These are phyloP conservation scores for Agroathelia rolfsii DNA, from an alignment of 1,284 basidiomycete species.

Conservation along the genomic window DNA sequence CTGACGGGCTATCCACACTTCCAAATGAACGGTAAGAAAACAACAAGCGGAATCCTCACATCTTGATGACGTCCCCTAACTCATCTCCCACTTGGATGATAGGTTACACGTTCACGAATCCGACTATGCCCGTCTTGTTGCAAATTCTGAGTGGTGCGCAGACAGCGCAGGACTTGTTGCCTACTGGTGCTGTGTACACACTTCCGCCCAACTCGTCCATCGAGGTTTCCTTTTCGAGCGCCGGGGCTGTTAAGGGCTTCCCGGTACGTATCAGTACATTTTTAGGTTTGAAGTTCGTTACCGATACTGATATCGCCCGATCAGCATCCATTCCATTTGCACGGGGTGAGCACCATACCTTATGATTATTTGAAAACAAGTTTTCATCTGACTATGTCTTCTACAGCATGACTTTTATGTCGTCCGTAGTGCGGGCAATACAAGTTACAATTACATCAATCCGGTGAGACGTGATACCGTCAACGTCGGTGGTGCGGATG, in stretches of 20 bases:
- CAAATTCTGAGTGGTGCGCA: conserved; percentile 18
- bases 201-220: conserved; percentile 15
- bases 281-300: background rate
- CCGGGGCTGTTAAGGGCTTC: conserved; percentile 10
- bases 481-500: conserved; percentile 16
- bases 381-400: too few species aligned
- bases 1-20: conserved; percentile 1
- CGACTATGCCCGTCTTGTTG: conserved; percentile 20
- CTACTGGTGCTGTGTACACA: conserved; percentile 15
- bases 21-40: background rate
- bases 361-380: too few species aligned
- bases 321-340: conserved; percentile 23
- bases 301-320: background rate
- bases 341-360: too few species aligned
- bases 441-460: conserved; percentile 21
- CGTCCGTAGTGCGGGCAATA: conserved; percentile 18
- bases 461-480: conserved; percentile 23
- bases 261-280: conserved; percentile 10
- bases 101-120: conserved; percentile 13
- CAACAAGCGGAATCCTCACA: conserved; percentile 5
- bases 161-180: conserved; percentile 13
- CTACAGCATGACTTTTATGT: conserved; percentile 18
- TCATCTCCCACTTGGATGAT: conserved; percentile 1
- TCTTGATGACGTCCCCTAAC: conserved; percentile 3
- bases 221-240: conserved; percentile 17